phyloP scores from a whole-genome alignment of 805 yeast species.

The Zygoascus flipseniorum region DNA sequence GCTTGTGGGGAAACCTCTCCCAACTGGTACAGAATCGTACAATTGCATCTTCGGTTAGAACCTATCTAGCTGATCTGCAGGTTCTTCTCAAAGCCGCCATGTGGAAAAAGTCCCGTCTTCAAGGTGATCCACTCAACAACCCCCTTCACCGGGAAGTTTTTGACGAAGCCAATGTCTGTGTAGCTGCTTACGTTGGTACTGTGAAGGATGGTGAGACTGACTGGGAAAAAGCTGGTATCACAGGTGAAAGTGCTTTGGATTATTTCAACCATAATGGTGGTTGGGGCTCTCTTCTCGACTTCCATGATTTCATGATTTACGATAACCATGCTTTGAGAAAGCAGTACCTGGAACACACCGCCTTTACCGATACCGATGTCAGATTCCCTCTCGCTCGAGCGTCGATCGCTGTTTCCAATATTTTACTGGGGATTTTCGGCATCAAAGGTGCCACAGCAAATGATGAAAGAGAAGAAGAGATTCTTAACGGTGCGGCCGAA shows the following conservation, averaged over 20 bases:
- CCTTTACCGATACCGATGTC: slow-evolving; percentile 13
- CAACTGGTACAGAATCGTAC: slow-evolving; percentile 15
- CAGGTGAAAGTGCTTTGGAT: slow-evolving; percentile 10
- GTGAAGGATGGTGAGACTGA: slow-evolving; percentile 10
- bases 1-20: slow-evolving; percentile 15
- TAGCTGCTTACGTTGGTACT: slow-evolving; percentile 15
- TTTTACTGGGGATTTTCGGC: slow-evolving; percentile 11
- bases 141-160: slow-evolving; percentile 7
- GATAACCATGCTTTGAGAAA: slow-evolving; percentile 16
- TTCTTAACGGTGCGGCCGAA: slow-evolving; percentile 11
- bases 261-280: slow-evolving; percentile 11
- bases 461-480: not conserved
- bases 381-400: slow-evolving; percentile 20
- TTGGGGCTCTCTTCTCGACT: slow-evolving; percentile 20
- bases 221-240: slow-evolving; percentile 18
- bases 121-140: slow-evolving; percentile 2
- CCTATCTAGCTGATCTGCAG: slow-evolving; percentile 18
- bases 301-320: slow-evolving; percentile 16
- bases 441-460: slow-evolving; percentile 3
- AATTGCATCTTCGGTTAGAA: slow-evolving; percentile 15
- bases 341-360: slow-evolving; percentile 17
- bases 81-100: slow-evolving; percentile 18
- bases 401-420: slow-evolving; percentile 17
- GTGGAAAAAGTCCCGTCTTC: slow-evolving; percentile 9
- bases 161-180: slow-evolving; percentile 8